A percentile compares a stretch with the other conserved stretches of the same genome.
phyloP scores from a whole-genome alignment of 2,329 filamentous ascomycete genomes.

The Stagonosporopsis tanaceti region DNA sequence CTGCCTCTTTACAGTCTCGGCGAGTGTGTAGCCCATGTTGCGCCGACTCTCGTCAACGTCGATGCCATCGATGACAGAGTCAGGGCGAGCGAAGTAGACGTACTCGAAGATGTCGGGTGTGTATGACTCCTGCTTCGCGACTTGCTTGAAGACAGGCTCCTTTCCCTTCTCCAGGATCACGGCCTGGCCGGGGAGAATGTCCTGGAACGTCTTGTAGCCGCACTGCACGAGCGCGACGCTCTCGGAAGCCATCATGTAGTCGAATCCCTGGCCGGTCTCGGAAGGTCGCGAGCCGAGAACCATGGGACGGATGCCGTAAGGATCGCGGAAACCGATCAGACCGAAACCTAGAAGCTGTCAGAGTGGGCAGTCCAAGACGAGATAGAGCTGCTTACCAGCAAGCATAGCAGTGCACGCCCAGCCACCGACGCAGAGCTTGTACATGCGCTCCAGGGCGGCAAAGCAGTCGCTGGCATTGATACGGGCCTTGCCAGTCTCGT shows the following conservation, averaged over 20 bases:
- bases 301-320: conserved; percentile 83
- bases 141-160: conserved; percentile 76
- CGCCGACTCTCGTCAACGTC: conserved; percentile 84
- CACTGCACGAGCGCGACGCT: conserved; percentile 83
- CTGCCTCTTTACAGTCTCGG: conserved; percentile 72
- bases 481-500: conserved; percentile 81
- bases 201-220: conserved; percentile 76
- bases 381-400: conserved; percentile 60
- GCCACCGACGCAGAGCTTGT: conserved; percentile 74
- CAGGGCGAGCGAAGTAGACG: conserved; percentile 86
- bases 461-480: conserved; percentile 83
- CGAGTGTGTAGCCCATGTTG: conserved; percentile 85
- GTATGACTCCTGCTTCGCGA: conserved; percentile 73
- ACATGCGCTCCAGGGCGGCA: conserved; percentile 74
- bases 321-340: conserved; percentile 80
- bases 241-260: conserved; percentile 93
- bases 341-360: conserved; percentile 66
- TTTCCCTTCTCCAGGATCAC: conserved; percentile 84
- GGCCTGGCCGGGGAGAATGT: conserved; percentile 84
- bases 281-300: conserved; percentile 78
- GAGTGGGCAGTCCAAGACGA: conserved; percentile 1
- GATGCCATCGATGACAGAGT: conserved; percentile 85
- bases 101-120: conserved; percentile 88
- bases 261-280: conserved; percentile 68
- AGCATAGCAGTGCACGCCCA: conserved; percentile 86